These are phyloP conservation scores for Hyaloperonospora brassicae DNA, from an alignment of 352 stramenopile species.

Conservation along the genomic window DNA sequence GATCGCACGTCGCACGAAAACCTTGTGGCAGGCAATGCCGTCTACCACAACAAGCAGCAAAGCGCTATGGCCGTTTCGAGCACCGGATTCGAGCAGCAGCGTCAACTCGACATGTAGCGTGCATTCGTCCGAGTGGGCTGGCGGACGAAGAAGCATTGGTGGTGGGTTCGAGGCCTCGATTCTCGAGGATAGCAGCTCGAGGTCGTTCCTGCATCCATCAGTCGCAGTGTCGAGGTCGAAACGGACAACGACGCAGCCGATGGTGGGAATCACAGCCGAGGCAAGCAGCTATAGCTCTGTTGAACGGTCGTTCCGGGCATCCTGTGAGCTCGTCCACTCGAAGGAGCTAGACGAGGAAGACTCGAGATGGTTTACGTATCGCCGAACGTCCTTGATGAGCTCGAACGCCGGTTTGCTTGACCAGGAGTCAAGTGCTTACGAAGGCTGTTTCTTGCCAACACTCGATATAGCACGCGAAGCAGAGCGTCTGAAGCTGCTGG, in stretches of 20 bases:
- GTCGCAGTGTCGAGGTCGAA: conserved; percentile 16
- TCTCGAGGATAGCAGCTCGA: conserved; percentile 16
- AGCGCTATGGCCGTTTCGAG: conserved; percentile 15
- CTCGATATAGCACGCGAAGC: conserved; percentile 33
- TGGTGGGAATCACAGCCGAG: conserved; percentile 28
- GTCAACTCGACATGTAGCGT: conserved; percentile 17
- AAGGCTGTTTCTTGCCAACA: conserved; percentile 37
- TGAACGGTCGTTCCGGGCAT: conserved; percentile 17
- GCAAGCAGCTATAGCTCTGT: conserved; percentile 39
- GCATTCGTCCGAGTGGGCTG: conserved; percentile 8
- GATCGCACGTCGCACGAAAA: conserved; percentile 25
- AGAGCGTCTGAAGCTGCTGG: conserved; percentile 40
- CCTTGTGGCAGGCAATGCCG: conserved; percentile 14
- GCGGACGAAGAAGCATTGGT: conserved; percentile 3
- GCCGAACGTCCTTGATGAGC: conserved; percentile 49
- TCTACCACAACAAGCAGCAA: conserved; percentile 10
- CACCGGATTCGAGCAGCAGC: conserved; percentile 14
- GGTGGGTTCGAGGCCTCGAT: conserved; percentile 11
- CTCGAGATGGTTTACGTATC: conserved; percentile 18
- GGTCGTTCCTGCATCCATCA: conserved; percentile 46
- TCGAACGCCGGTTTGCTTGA: conserved; percentile 42
- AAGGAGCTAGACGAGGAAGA: conserved; percentile 30
- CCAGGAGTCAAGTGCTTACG: conserved; percentile 31
- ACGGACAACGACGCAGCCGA: conserved; percentile 14
- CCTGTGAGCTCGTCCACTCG: conserved; percentile 7